Evolutionary conservation across 768 basidiomycete species (phyloP), one percentile per base, ranked within the genome.

Genomic region (Termitomyces sp.): DNA sequence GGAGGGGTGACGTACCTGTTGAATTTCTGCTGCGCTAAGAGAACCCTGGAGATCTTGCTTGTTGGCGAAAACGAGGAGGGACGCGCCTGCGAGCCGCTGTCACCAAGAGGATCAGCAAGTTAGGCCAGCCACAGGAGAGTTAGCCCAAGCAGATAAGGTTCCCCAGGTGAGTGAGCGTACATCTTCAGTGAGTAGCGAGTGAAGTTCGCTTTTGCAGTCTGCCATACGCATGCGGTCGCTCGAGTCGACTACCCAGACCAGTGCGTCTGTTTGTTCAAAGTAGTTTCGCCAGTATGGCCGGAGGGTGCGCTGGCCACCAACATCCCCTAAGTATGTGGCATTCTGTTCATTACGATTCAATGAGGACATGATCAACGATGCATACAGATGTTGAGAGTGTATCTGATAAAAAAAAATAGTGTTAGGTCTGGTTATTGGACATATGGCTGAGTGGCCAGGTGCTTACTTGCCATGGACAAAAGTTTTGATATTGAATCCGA

Each of bases 401-500:
- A 92, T 61, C 86, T 88, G 66, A 27, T 40, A n/a, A 21, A 56
- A 10, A 32, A 37, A 5, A 37, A 17, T 10, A 17, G 8, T 19
- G n/a, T 62, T 25, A 34, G 42, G 5, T 12, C 40, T 21, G 31
- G 16, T 25, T 21, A 25, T 37, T 17, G 41, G n/a, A n/a, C 21
- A 29, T 23, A 53, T 14, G 21, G 21, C 42, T 14, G 31, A 25
- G 12, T 48, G 32, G 4, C 7, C 3, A 7, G 19, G 35, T 17
- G 32, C 77, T 70, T 71, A 98, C 93, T 89, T 90, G 73, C 88
- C 82, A 71, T 97, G 90, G 27, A 85, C 77, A 65, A 98, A 93
- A 6, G 96, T 97, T 79, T 95, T 96, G 80, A 98, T 99, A 71
- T 98, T 97, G 81, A 99, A 99, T 11, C 97, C 97, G 14, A 99